Conservation (phyloP, 176 grass and related monocot genomes). For the Carex cristatella region DNA sequence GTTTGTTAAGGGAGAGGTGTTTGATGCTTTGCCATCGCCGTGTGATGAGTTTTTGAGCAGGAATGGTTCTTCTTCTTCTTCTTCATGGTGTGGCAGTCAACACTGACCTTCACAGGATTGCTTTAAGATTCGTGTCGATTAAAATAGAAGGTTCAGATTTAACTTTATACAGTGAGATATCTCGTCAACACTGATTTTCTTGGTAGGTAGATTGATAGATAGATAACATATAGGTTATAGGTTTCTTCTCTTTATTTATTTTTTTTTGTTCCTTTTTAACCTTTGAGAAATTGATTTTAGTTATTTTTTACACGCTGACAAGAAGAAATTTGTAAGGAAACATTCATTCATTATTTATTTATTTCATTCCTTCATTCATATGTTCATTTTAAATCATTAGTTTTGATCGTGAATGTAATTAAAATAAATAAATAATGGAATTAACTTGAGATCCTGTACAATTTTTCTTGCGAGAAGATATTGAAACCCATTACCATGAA, state of each 20-base stretch:
- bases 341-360: not conserved
- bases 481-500: too few species aligned
- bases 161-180: too few species aligned
- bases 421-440: too few species aligned
- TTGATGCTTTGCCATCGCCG: constrained; percentile 53
- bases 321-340: not conserved
- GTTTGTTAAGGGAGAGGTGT: constrained; percentile 58
- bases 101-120: not conserved
- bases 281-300: not conserved
- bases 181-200: too few species aligned
- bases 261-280: too few species aligned
- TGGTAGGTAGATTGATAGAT: not conserved
- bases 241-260: not conserved
- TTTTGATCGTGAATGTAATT: not conserved
- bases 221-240: not conserved
- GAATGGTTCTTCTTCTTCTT: constrained; percentile 38
- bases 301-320: not conserved
- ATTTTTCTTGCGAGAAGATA: not conserved
- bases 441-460: too few species aligned
- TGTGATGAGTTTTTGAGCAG: constrained; percentile 51
- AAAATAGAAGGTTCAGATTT: too few species aligned
- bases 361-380: not conserved
- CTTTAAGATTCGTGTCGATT: too few species aligned
- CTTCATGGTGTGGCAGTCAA: constrained; percentile 34
- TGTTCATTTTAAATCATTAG: not conserved